Conservation (phyloP, 169 alveolate species). For the Plasmodium billcollinsi region DNA sequence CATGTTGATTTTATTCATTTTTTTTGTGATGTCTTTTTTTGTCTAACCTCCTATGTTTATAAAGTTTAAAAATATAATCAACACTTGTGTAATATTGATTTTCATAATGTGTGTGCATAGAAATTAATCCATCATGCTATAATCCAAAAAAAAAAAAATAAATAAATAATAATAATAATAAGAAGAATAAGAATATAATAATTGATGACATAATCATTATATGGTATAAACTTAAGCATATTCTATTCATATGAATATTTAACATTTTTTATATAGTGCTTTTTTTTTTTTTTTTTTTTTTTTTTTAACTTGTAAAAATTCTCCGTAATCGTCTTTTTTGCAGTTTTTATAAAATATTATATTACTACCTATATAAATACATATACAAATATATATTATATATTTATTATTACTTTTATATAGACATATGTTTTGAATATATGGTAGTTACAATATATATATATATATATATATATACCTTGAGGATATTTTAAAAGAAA, state of each 20-base stretch:
- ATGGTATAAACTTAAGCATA: neutral
- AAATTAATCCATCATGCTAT: constrained; percentile 67
- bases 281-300: neutral
- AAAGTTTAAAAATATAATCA: constrained; percentile 41
- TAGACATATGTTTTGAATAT: neutral
- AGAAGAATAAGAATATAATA: neutral
- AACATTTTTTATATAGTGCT: neutral
- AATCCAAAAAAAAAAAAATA: neutral
- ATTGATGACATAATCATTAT: neutral
- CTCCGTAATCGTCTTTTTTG: constrained; percentile 62
- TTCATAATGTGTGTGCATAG: constrained; percentile 61
- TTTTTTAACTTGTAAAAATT: constrained; percentile 36
- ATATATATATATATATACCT: constrained; percentile 8
- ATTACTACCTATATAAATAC: constrained; percentile 20
- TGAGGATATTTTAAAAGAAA: constrained; percentile 66
- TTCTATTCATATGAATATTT: neutral
- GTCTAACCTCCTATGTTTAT: constrained; percentile 49
- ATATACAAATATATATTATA: neutral
- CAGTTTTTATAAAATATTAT: constrained; percentile 59
- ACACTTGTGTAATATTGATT: constrained; percentile 35
- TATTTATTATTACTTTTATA: too few relatives aligned
- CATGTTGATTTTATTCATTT: neutral
- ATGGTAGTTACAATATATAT: neutral
- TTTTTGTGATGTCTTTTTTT: constrained; percentile 1
- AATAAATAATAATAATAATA: neutral